Conservation (phyloP, 2,329 filamentous ascomycete genomes). For the Cladosporium sp. region DNA sequence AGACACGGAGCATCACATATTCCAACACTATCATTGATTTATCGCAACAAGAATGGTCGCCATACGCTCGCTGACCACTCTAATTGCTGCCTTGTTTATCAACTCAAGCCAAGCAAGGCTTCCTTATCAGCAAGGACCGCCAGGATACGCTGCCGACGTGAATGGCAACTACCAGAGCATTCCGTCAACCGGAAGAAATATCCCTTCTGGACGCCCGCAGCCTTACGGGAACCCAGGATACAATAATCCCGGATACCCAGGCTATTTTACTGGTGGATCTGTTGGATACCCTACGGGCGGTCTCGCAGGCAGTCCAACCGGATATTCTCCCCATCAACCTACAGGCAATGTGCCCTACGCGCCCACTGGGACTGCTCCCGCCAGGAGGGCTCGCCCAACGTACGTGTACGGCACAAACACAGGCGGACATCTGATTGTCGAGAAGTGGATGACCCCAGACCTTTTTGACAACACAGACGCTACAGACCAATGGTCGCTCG, state of each 20-base stretch:
- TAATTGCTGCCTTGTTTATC: neutral
- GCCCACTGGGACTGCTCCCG: neutral
- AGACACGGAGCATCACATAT: no score
- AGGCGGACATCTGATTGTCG: slow-evolving; percentile 35
- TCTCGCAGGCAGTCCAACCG: neutral
- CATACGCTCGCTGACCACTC: neutral
- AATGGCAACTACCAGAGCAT: slow-evolving; percentile 1
- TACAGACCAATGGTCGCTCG: slow-evolving; percentile 38
- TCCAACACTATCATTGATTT: no score
- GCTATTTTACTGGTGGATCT: no score
- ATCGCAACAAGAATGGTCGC: neutral
- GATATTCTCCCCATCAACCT: neutral
- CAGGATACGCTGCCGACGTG: neutral
- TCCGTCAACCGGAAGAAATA: neutral
- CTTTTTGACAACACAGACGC: slow-evolving; percentile 33
- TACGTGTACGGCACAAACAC: slow-evolving; percentile 33
- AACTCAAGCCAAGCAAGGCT: neutral
- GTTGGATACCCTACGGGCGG: no score
- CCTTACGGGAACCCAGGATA: neutral
- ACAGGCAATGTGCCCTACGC: neutral
- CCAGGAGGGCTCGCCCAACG: neutral
- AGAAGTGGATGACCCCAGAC: slow-evolving; percentile 34
- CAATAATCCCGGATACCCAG: neutral
- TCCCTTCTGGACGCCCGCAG: neutral
- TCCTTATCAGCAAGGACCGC: neutral